Evolutionary conservation across 2,329 filamentous ascomycete genomes (phyloP).

Genomic region (Dactylellina cionopaga): DNA sequence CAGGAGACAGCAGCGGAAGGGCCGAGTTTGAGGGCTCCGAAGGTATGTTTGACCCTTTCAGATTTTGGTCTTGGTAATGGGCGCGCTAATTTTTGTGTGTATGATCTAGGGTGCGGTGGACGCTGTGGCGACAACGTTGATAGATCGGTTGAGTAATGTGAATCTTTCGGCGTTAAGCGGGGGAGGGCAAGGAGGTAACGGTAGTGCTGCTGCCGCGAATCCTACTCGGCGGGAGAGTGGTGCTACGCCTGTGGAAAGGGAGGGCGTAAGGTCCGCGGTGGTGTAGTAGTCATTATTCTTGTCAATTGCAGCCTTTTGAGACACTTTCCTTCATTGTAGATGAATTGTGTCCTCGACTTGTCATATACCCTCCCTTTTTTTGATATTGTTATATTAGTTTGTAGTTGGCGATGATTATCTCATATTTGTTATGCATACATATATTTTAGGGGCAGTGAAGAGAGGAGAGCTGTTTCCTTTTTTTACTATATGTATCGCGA

Average conservation of each 20-base stretch:
- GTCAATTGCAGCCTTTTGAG: background rate
- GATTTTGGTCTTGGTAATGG: too few relatives aligned
- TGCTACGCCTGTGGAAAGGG: conserved; percentile 11
- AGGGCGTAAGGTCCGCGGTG: conserved; percentile 26
- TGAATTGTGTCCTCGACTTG: too few relatives aligned
- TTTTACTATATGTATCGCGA: too few relatives aligned
- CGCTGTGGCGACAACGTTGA: conserved; percentile 56
- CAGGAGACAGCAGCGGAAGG: conserved; percentile 83
- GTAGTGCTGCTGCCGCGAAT: background rate
- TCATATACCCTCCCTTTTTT: too few relatives aligned
- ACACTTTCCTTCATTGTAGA: too few relatives aligned
- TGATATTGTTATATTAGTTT: too few relatives aligned
- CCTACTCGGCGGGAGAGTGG: conserved; percentile 1
- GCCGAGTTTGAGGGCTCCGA: conserved; percentile 82
- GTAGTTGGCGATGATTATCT: too few relatives aligned
- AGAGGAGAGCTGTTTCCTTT: too few relatives aligned
- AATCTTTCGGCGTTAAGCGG: conserved; percentile 49
- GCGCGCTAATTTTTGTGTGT: conserved; percentile 15
- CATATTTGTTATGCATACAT: too few relatives aligned
- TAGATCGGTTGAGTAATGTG: conserved; percentile 56
- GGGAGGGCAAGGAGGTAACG: background rate
- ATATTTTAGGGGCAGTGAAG: too few relatives aligned
- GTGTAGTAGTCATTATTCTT: background rate
- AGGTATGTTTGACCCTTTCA: conserved; percentile 79
- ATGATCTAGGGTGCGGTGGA: conserved; percentile 55